These are phyloP conservation scores for Murraya koenigii DNA, from an alignment of 345 rosid genomes.

Conservation along the genomic window DNA sequence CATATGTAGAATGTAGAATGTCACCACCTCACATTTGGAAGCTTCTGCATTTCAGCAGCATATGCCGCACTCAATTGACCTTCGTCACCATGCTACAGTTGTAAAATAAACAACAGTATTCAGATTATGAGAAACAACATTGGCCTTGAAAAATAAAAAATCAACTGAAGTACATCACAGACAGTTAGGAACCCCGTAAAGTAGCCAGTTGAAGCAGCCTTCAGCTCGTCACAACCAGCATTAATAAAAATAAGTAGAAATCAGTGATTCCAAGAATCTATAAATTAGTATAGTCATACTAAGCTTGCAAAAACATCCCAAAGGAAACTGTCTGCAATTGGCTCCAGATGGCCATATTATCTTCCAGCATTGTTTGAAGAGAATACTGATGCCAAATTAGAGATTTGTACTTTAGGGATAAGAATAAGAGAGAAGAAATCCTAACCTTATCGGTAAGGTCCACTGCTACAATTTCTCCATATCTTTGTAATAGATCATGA, in stretches of 20 bases:
- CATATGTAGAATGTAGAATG: conserved; percentile 20
- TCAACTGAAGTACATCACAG: background rate
- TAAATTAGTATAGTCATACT: background rate
- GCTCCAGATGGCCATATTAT: conserved; percentile 1
- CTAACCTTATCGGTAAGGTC: conserved; percentile 84
- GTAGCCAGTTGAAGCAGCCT: background rate
- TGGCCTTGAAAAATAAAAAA: background rate
- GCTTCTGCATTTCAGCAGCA: conserved; percentile 74
- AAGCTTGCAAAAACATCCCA: background rate
- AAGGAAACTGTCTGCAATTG: conserved; percentile 11
- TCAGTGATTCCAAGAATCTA: background rate
- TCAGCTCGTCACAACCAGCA: background rate
- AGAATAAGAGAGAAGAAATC: conserved; percentile 12
- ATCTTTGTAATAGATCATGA: conserved; percentile 79
- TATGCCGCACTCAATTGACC: conserved; percentile 77
- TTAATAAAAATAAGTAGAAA: background rate
- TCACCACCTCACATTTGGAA: conserved; percentile 95
- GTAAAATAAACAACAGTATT: conserved; percentile 4
- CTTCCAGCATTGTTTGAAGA: background rate
- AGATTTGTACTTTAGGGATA: conserved; percentile 7
- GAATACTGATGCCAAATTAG: background rate
- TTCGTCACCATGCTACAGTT: conserved; percentile 81
- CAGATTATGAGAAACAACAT: background rate
- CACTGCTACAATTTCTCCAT: conserved; percentile 69
- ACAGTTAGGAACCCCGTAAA: background rate